Evolutionary conservation across 83 land plant species (phyloP), one percentile per base, ranked within the genome.

Genomic region (Thuja plicata): DNA sequence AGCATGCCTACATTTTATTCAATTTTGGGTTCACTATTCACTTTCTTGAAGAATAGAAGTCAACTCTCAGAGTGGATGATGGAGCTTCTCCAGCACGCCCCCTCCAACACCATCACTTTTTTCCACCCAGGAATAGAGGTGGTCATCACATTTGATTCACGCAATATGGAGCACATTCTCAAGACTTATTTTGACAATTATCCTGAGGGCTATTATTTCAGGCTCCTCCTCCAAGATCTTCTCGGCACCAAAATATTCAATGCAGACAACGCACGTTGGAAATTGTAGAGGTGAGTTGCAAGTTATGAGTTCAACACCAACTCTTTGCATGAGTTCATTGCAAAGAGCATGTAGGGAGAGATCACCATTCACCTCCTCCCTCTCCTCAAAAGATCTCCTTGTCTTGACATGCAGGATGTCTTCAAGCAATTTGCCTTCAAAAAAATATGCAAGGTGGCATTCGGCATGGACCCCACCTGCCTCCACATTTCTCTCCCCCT

Each of bases 231-330:
- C 30, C 88, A 88, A 15, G 96, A 95, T 46, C 88, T 95, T n/a
- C 89, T 95, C 1, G 94, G 96, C 45, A 34, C 79, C 0, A 95
- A 95, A 11, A 95, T 95, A 62, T 94, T 95, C 93, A 93, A 91
- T 83, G 92, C 87, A 32, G 95, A 95, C 45, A 95, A 94, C 21
- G 93, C 93, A 21, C 35, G 54, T 3, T 95, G 96, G 96, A 81
- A 88, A 81, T 90, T 90, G 38, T 95, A 95, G 83, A 85, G 92
- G 15, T 91, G 93, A 66, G 76, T 95, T 54, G 93, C 95, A 17
- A 92, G 93, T 66, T 84, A 92, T 24, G 96, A 93, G 88, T 92
- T 95, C 34, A 86, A 88, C 38, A 85, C 87, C 55, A 76, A 78
- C 41, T 88, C 87, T 60, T 89, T 92, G 38, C 78, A n/a, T n/a